phyloP scores from a whole-genome alignment of 495 filamentous ascomycete genomes.

The Wilcoxina mikolae region DNA sequence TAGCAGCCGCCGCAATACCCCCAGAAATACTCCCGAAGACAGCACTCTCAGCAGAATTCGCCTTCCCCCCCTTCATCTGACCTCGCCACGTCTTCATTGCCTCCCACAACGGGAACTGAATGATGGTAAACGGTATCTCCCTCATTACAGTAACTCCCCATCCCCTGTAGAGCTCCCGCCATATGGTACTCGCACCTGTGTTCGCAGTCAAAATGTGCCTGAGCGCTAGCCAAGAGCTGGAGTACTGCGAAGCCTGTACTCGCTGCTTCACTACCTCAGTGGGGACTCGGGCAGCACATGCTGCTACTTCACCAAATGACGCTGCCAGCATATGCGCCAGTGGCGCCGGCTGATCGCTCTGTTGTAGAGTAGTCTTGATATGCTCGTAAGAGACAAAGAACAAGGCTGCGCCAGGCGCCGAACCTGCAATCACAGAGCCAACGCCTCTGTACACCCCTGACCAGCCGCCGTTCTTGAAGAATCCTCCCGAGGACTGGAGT shows the following conservation, averaged over 20 bases:
- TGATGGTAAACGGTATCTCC: constrained; percentile 90
- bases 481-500: constrained; percentile 72
- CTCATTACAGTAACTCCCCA: constrained; percentile 83
- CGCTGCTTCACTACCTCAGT: constrained; percentile 96
- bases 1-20: constrained; percentile 71
- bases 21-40: constrained; percentile 74
- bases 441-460: constrained; percentile 57
- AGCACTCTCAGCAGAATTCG: constrained; percentile 64
- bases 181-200: constrained; percentile 34
- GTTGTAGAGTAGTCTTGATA: constrained; percentile 46
- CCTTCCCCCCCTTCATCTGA: constrained; percentile 28
- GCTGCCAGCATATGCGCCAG: constrained; percentile 74
- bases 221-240: constrained; percentile 46
- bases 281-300: constrained; percentile 81
- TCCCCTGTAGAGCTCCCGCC: constrained; percentile 76
- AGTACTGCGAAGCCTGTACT: constrained; percentile 68
- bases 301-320: constrained; percentile 74
- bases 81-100: constrained; percentile 50
- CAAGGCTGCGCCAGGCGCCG: constrained; percentile 88
- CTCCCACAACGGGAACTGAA: constrained; percentile 97
- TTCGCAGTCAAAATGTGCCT: constrained; percentile 48
- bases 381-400: constrained; percentile 97
- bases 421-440: constrained; percentile 64
- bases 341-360: constrained; percentile 15
- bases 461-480: constrained; percentile 62